Base-by-base conservation (phyloP, 78 protist species). In the Emiliania huxleyi region DNA sequence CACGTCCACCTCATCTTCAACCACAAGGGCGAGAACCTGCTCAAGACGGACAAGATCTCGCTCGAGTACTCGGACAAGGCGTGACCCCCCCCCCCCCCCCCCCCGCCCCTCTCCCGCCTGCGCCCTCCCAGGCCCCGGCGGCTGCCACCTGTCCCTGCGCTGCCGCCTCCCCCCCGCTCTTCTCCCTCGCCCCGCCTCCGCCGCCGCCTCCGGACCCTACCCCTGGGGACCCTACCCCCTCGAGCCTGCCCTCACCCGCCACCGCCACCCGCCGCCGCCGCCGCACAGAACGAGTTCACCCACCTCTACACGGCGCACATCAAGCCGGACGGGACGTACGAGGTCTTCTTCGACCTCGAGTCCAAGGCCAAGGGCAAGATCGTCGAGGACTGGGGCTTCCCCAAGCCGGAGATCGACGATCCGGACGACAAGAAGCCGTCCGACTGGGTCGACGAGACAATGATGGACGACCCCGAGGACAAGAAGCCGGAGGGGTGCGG, bases 241-340 rank as follows among this genome's bases (percentile, higher is more conserved):
- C n/a, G n/a, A n/a, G n/a, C n/a, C n/a, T n/a, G n/a, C n/a, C n/a
- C n/a, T n/a, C n/a, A n/a, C n/a, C n/a, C n/a, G n/a, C n/a, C n/a
- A n/a, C n/a, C n/a, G n/a, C n/a, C n/a, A n/a, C n/a, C n/a, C n/a
- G n/a, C n/a, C n/a, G n/a, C n/a, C n/a, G n/a, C n/a, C n/a, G n/a
- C n/a, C n/a, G n/a, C n/a, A n/a, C n/a, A n/a, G 83, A 98, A 98
- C 95, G 96, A 96, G 95, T 87, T 93, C 88, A 94, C 98, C 35
- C 99, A 99, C 96, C 88, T 97, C 93, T 99, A 99, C 97, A 98
- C 99, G 15, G 93, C 97, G 73, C 48, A 96, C 73, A 69, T 99
- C 90, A 29, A 88, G 85, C 97, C 99, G 56, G 99, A 98, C 95
- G 96, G 97, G 97, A 97, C 98, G 49, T 99, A 98, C 97, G 97